Percentiles rank a stretch among this genome's conserved stretches.
Evolutionary conservation across 1,284 basidiomycete species (phyloP).

Genomic region (Leccinum insolens): DNA sequence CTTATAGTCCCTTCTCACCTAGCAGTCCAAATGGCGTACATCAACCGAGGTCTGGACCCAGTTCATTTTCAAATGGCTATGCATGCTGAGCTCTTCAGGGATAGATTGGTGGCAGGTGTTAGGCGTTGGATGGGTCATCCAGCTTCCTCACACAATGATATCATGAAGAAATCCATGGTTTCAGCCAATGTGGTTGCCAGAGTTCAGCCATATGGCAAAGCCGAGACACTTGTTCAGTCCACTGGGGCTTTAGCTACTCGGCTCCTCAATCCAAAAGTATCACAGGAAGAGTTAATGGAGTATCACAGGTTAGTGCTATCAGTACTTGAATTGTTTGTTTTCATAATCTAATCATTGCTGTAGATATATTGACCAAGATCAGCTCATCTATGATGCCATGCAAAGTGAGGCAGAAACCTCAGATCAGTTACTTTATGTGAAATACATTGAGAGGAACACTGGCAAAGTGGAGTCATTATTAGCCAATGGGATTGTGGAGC

Average conservation of each 20-base stretch:
- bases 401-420: slow-evolving; percentile 51
- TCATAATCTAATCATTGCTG: slow-evolving; percentile 4
- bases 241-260: slow-evolving; percentile 67
- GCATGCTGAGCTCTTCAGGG: background rate
- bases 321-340: slow-evolving; percentile 19
- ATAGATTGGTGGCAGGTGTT: slow-evolving; percentile 73
- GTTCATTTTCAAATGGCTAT: background rate
- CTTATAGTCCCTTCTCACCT: slow-evolving; percentile 74
- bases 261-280: slow-evolving; percentile 68
- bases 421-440: slow-evolving; percentile 57
- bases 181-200: slow-evolving; percentile 30
- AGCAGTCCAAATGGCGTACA: slow-evolving; percentile 42
- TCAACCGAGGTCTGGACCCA: slow-evolving; percentile 28
- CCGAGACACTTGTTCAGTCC: slow-evolving; percentile 49
- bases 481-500: slow-evolving; percentile 19
- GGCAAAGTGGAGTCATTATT: slow-evolving; percentile 21
- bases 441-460: slow-evolving; percentile 48
- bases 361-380: slow-evolving; percentile 75
- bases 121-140: slow-evolving; percentile 69
- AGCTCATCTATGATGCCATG: slow-evolving; percentile 62
- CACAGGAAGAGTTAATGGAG: slow-evolving; percentile 69
- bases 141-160: slow-evolving; percentile 35
- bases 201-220: slow-evolving; percentile 19
- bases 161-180: slow-evolving; percentile 37
- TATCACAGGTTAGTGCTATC: slow-evolving; percentile 74